Base-by-base conservation (phyloP, 768 basidiomycete species). In the Pleurotus pulmonarius region DNA sequence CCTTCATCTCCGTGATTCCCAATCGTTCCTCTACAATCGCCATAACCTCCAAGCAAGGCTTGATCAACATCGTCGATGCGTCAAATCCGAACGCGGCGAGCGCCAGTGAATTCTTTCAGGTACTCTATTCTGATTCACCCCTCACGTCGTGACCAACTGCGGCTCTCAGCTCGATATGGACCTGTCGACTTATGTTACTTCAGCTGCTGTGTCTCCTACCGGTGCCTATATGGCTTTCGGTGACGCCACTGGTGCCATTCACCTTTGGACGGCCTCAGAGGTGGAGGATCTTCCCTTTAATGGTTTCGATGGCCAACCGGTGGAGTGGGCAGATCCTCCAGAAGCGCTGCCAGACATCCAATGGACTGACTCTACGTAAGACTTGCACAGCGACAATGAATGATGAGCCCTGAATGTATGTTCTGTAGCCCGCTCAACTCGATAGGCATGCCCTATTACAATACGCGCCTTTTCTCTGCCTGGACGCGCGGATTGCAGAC, bases 151-250 rank as follows among this genome's bases (percentile, higher is more conserved):
- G 15, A 54, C 40, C 29, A 22, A n/a, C 39, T 44, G 25, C 49
- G 48, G 26, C 49, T 3, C 9, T 39, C 52, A 91, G 88, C 74
- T 91, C 47, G 87, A 90, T 60, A 64, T 85, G n/a, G 51, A 53
- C 11, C 51, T 53, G 24, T 64, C 84, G 0, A 86, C 91, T 0
- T 94, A 85, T 67, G 69, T 98, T 53, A 92, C 85, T 4, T 86
- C 92, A 29, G 78, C 86, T 56, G 86, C 94, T 1, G 73, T 97
- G 25, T 93, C 94, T 1, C 86, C 91, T 2, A 88, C 88, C 3
- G 93, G 90, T 37, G 85, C 89, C n/a, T 97, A 93, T 64, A 77
- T 98, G 65, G 94, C 92, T 0, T 94, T 95, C 61, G 95, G 94
- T 0, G 94, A 97, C 64, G 85, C 87, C 0, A 87, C 91, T 43